These are phyloP conservation scores for Aspergillus viridinutans DNA, from an alignment of 2,329 filamentous ascomycete genomes.

Conservation along the genomic window DNA sequence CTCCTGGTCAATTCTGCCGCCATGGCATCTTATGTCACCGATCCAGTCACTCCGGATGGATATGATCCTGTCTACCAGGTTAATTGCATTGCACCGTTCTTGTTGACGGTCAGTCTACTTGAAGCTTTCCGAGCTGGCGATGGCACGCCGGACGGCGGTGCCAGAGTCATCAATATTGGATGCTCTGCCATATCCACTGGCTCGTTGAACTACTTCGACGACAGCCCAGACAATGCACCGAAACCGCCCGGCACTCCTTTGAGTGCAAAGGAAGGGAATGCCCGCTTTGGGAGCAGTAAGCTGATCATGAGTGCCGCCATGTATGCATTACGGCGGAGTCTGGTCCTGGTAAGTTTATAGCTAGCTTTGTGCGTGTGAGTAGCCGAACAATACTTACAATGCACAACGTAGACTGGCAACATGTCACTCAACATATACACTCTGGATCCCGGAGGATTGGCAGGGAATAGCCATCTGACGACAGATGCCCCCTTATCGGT, in stretches of 20 bases:
- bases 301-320: slow-evolving; percentile 31
- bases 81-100: slow-evolving; percentile 35
- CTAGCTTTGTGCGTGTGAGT: background rate
- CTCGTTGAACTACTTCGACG: slow-evolving; percentile 31
- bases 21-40: slow-evolving; percentile 29
- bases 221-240: slow-evolving; percentile 14
- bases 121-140: slow-evolving; percentile 34
- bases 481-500: slow-evolving; percentile 25
- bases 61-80: slow-evolving; percentile 36
- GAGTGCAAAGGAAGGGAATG: slow-evolving; percentile 26
- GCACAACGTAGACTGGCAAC: slow-evolving; percentile 23
- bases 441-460: slow-evolving; percentile 30
- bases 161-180: slow-evolving; percentile 34
- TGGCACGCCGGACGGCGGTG: slow-evolving; percentile 26
- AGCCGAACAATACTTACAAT: background rate
- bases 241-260: slow-evolving; percentile 21
- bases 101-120: slow-evolving; percentile 32
- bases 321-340: slow-evolving; percentile 35
- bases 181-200: slow-evolving; percentile 30
- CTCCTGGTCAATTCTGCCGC: slow-evolving; percentile 33
- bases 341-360: slow-evolving; percentile 27
- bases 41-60: slow-evolving; percentile 29
- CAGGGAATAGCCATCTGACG: slow-evolving; percentile 23
- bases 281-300: slow-evolving; percentile 34
- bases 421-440: slow-evolving; percentile 36